Conservation (phyloP, 257 asterid species). For the Coffea canephora region DNA sequence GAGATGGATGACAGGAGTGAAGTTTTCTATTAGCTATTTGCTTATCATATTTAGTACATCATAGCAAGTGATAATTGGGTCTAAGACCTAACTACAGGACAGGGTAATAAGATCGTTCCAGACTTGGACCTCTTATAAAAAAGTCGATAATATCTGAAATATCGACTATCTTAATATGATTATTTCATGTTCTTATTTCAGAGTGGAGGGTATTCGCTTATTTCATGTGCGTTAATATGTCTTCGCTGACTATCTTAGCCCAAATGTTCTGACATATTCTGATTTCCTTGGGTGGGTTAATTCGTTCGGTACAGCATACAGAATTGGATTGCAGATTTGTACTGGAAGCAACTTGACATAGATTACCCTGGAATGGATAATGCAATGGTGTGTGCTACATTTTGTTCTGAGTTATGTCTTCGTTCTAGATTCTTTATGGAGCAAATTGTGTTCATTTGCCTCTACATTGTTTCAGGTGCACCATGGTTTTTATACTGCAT, state of each 20-base stretch:
- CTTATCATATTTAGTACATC: not conserved
- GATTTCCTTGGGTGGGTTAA: not conserved
- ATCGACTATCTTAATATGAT: too few relatives aligned
- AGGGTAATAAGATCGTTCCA: not conserved
- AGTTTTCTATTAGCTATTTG: not conserved
- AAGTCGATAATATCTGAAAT: too few relatives aligned
- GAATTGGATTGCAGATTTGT: constrained; percentile 95
- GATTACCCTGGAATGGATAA: constrained; percentile 86
- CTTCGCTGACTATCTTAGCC: not conserved
- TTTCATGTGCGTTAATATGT: not conserved
- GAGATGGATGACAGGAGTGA: too few relatives aligned
- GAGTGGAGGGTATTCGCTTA: not conserved
- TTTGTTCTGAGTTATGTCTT: not conserved
- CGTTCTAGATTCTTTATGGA: not conserved
- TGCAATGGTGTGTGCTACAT: constrained; percentile 63
- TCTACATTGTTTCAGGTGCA: constrained; percentile 64
- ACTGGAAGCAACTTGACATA: constrained; percentile 93
- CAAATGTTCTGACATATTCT: not conserved
- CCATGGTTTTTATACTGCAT: constrained; percentile 92
- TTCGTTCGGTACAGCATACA: constrained; percentile 58
- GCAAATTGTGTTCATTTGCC: constrained; percentile 7
- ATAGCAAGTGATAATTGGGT: not conserved
- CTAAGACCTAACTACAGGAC: not conserved
- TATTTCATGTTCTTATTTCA: not conserved
- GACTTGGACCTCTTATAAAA: too few relatives aligned